phyloP scores from a whole-genome alignment of 305 asterid genomes.

The Solanum aculeatissimum region DNA sequence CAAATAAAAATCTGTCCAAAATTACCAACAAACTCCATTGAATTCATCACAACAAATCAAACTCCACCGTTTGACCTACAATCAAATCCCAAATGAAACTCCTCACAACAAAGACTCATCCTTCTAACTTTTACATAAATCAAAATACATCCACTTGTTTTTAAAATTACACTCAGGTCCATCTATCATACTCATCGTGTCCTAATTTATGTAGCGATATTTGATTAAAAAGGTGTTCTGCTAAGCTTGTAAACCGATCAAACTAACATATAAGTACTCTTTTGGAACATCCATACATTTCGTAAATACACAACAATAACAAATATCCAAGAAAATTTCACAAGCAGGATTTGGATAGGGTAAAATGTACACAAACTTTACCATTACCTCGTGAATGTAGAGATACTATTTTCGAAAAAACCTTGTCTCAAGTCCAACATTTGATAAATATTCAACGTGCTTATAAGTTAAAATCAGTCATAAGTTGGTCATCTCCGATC shows the following conservation, averaged over 20 bases:
- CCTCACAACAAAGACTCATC: neutral
- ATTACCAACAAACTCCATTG: neutral
- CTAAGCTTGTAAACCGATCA: neutral
- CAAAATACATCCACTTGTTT: neutral
- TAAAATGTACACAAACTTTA: too few species aligned
- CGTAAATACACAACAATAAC: neutral
- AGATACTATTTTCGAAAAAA: too few species aligned
- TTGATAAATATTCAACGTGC: neutral
- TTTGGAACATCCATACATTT: neutral
- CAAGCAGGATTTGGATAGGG: fast-evolving
- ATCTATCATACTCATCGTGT: too few species aligned
- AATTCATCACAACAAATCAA: neutral
- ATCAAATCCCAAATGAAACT: neutral
- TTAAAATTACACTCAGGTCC: neutral
- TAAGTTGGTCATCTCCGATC: neutral
- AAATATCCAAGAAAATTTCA: too few species aligned
- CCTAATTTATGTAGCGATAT: too few species aligned
- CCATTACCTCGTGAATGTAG: too few species aligned
- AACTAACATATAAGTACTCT: neutral
- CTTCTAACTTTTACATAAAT: neutral
- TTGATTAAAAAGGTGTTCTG: neutral
- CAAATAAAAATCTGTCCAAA: neutral
- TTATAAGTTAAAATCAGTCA: neutral
- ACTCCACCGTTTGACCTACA: neutral
- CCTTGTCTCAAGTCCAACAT: neutral